Conservation (phyloP, 106 monocot genomes). For the Gastrodia elata region DNA sequence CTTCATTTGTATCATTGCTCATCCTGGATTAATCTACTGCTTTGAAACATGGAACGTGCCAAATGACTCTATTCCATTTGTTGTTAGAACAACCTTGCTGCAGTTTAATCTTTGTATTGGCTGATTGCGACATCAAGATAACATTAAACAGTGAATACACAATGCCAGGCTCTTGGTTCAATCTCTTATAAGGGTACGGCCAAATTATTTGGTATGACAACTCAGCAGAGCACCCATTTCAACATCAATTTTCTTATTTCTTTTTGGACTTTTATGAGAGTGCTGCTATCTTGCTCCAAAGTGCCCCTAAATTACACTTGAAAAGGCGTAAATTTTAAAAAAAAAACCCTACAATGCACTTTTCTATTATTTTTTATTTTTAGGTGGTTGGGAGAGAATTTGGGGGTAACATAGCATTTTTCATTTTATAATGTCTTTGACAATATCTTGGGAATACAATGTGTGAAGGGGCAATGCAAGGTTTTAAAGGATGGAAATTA, state of each 20-base stretch:
- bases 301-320: too few species aligned
- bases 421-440: not conserved
- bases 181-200: not conserved
- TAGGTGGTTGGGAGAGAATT: too few species aligned
- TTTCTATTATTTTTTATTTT: too few species aligned
- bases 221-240: not conserved
- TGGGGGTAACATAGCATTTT: too few species aligned
- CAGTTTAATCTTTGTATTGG: not conserved
- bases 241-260: too few species aligned
- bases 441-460: not conserved
- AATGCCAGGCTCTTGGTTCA: not conserved
- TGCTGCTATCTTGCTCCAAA: too few species aligned
- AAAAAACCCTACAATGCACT: too few species aligned
- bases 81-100: not conserved
- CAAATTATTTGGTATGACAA: too few species aligned
- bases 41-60: too few species aligned
- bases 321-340: too few species aligned
- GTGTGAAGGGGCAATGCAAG: not conserved
- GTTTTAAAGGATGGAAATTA: not conserved
- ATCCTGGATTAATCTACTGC: not conserved
- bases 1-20: not conserved
- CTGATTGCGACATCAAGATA: not conserved
- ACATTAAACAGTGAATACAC: not conserved
- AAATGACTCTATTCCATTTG: not conserved
- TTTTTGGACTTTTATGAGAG: too few species aligned